Percentiles rank a stretch among this genome's conserved stretches.
Conservation (phyloP, 2,329 filamentous ascomycete species). For the Microsporum canis region DNA sequence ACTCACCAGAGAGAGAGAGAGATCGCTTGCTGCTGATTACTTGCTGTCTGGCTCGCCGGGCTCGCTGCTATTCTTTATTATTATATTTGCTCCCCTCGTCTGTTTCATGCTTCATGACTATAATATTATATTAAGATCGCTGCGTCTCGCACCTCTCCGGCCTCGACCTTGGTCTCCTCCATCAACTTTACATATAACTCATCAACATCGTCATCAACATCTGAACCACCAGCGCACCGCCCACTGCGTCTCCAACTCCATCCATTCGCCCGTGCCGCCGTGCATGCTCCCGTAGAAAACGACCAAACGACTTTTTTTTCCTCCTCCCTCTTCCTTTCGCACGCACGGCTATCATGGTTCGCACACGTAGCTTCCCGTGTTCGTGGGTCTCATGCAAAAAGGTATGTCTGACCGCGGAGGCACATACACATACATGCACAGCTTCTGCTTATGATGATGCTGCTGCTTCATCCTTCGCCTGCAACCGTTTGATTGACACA, state of each 20-base stretch:
- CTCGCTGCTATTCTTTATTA: neutral
- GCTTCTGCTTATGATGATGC: neutral
- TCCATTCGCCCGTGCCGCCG: neutral
- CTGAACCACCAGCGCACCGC: neutral
- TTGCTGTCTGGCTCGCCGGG: neutral
- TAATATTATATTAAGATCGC: slow-evolving; percentile 3
- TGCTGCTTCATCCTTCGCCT: neutral
- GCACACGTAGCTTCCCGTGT: slow-evolving; percentile 35
- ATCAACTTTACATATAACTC: neutral
- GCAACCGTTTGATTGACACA: neutral
- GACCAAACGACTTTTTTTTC: neutral
- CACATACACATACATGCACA: neutral
- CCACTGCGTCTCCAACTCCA: neutral
- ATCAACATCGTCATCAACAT: neutral
- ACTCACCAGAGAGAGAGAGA: neutral
- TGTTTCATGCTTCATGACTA: slow-evolving; percentile 3
- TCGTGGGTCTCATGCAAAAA: slow-evolving; percentile 35
- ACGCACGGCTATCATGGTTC: slow-evolving; percentile 25
- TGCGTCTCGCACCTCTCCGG: neutral
- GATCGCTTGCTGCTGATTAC: neutral
- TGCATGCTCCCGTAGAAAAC: neutral
- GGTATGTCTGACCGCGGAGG: slow-evolving; percentile 20
- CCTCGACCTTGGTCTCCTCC: neutral
- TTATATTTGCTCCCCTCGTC: neutral
- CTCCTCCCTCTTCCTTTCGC: neutral